Conservation (phyloP, 2,329 filamentous ascomycete genomes). For the Neonectria neomacrospora region DNA sequence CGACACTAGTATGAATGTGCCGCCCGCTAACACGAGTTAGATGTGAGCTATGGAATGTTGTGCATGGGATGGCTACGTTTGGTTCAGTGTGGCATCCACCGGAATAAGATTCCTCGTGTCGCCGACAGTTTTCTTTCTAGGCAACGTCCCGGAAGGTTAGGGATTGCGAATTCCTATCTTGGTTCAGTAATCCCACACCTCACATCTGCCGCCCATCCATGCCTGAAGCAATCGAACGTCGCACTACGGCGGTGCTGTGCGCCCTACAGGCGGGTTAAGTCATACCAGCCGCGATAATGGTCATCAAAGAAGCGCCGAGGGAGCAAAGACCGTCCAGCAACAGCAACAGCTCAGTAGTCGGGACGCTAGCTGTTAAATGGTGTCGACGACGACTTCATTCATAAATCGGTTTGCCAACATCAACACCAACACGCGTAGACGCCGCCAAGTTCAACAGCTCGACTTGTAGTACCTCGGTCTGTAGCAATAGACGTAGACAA, state of each 20-base stretch:
- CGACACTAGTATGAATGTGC: background rate
- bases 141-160: background rate
- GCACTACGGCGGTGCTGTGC: background rate
- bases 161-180: background rate
- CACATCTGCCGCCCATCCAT: background rate
- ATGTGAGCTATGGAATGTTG: background rate
- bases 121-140: background rate
- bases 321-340: background rate
- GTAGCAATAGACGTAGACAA: background rate
- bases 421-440: background rate
- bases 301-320: conserved; percentile 22
- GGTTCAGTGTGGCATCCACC: background rate
- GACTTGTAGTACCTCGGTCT: background rate
- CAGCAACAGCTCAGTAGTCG: background rate
- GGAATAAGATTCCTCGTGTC: background rate
- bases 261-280: background rate
- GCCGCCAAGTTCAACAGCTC: background rate
- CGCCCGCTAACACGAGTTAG: background rate
- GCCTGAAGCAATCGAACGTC: background rate
- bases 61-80: background rate
- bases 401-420: background rate
- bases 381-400: background rate
- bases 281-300: conserved; percentile 6
- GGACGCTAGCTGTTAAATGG: background rate
- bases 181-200: background rate